A percentile compares a stretch with the other conserved stretches of the same genome.
phyloP scores from a whole-genome alignment of 2,329 filamentous ascomycete genomes.

The Neoscytalidium dimidiatum region DNA sequence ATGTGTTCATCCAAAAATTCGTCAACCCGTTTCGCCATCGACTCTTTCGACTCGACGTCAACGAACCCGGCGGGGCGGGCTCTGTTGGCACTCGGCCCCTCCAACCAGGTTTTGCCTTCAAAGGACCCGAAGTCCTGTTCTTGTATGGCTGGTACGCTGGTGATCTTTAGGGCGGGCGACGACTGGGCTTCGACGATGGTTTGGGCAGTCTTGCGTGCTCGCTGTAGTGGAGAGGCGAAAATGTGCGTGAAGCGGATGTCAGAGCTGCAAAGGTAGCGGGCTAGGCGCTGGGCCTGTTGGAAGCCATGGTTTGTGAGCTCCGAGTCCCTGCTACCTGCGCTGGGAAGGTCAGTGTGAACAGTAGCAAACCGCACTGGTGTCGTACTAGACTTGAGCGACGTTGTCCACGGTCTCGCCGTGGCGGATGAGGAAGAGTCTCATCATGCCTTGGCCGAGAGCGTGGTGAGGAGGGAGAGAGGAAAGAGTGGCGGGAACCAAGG shows the following conservation, averaged over 20 bases:
- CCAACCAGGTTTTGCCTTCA: slow-evolving; percentile 63
- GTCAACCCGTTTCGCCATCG: slow-evolving; percentile 66
- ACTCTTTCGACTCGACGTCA: slow-evolving; percentile 67
- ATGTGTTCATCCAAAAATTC: slow-evolving; percentile 68
- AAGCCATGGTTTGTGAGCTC: slow-evolving; percentile 78
- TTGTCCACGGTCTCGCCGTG: slow-evolving; percentile 93
- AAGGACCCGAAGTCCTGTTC: slow-evolving; percentile 75
- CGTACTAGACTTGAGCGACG: slow-evolving; percentile 72
- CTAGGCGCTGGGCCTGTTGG: slow-evolving; percentile 74
- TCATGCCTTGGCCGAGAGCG: slow-evolving; percentile 28
- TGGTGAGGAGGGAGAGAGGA: not conserved
- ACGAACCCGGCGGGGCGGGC: slow-evolving; percentile 41
- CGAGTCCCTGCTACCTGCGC: slow-evolving; percentile 80
- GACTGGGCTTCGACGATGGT: slow-evolving; percentile 62
- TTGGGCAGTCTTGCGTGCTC: slow-evolving; percentile 71
- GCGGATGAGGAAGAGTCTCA: slow-evolving; percentile 75
- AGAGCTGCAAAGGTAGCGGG: slow-evolving; percentile 63
- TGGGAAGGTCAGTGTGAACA: slow-evolving; percentile 40
- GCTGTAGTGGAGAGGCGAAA: slow-evolving; percentile 76
- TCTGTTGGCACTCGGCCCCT: slow-evolving; percentile 44
- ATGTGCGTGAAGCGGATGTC: slow-evolving; percentile 68
- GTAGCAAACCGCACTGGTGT: slow-evolving; percentile 18
- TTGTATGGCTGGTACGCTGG: slow-evolving; percentile 47
- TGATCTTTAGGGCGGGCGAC: not conserved
- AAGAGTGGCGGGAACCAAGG: not conserved